Evolutionary conservation across 768 basidiomycete genomes (phyloP).

Genomic region (Suillus hirtellus): DNA sequence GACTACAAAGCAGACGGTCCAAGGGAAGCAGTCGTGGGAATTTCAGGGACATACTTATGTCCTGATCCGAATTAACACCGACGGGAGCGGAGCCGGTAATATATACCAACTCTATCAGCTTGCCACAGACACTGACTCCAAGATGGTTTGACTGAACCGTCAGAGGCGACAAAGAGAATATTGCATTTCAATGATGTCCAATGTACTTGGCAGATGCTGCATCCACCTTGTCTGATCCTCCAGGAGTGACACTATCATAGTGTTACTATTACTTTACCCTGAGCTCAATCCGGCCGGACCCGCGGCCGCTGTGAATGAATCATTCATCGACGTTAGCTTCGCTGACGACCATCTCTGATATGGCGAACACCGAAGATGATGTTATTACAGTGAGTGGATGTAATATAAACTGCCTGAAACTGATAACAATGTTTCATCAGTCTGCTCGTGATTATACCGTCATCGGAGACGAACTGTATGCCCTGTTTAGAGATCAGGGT

Average conservation of each 20-base stretch:
- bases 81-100: too few relatives aligned
- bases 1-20: conserved; percentile 13
- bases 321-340: background rate
- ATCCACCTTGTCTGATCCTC: background rate
- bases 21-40: conserved; percentile 32
- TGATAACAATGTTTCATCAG: background rate
- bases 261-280: background rate
- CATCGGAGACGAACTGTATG: conserved; percentile 27
- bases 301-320: background rate
- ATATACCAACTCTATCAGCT: background rate
- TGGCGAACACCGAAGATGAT: conserved; percentile 10
- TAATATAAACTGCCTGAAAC: background rate
- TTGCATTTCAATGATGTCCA: too few relatives aligned
- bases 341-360: conserved; percentile 2
- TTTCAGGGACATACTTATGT: conserved; percentile 15
- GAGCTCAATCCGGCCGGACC: background rate
- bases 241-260: background rate
- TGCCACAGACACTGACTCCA: background rate
- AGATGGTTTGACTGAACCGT: background rate
- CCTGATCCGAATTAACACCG: conserved; percentile 14
- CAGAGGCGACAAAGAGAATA: background rate
- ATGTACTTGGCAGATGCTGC: too few relatives aligned
- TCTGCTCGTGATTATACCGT: conserved; percentile 16
- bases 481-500: conserved; percentile 21
- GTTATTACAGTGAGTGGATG: background rate